Evolutionary conservation across 2,329 filamentous ascomycete species (phyloP).

Genomic region (Penicillium polonicum): DNA sequence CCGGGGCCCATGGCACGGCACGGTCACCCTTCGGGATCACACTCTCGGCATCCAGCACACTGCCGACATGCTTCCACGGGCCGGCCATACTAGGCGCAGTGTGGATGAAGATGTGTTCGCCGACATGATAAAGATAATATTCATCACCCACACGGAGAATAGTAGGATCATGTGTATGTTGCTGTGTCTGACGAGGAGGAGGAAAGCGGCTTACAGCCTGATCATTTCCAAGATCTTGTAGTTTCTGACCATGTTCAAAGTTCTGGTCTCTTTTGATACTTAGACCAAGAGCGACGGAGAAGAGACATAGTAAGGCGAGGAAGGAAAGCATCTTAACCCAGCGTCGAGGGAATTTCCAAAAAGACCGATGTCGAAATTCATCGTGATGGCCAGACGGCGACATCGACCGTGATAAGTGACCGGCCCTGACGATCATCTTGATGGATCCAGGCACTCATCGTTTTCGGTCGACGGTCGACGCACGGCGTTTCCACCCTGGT

Average conservation of each 20-base stretch:
- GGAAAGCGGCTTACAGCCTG: slow-evolving; percentile 15
- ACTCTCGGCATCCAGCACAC: slow-evolving; percentile 31
- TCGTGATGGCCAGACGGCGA: slow-evolving; percentile 16
- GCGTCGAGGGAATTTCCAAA: slow-evolving; percentile 22
- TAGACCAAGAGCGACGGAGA: slow-evolving; percentile 17
- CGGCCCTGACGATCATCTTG: slow-evolving; percentile 22
- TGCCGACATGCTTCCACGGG: slow-evolving; percentile 33
- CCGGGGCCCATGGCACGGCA: slow-evolving; percentile 55
- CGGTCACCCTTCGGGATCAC: slow-evolving; percentile 37
- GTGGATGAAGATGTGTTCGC: slow-evolving; percentile 33
- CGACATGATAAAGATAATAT: slow-evolving; percentile 37
- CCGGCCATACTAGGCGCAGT: slow-evolving; percentile 30
- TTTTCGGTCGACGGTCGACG: slow-evolving; percentile 24
- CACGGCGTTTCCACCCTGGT: slow-evolving; percentile 21
- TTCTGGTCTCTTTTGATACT: slow-evolving; percentile 12
- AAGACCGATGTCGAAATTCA: slow-evolving; percentile 17
- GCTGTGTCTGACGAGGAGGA: slow-evolving; percentile 24
- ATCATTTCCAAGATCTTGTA: slow-evolving; percentile 7
- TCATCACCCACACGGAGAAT: slow-evolving; percentile 28
- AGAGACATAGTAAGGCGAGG: slow-evolving; percentile 20
- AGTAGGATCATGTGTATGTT: slow-evolving; percentile 36
- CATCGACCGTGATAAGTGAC: slow-evolving; percentile 25
- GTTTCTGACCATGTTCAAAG: slow-evolving; percentile 5
- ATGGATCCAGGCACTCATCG: slow-evolving; percentile 23
- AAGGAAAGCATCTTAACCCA: slow-evolving; percentile 25